Conservation (phyloP, 176 grass and related monocot genomes). For the Cenchrus americanus region DNA sequence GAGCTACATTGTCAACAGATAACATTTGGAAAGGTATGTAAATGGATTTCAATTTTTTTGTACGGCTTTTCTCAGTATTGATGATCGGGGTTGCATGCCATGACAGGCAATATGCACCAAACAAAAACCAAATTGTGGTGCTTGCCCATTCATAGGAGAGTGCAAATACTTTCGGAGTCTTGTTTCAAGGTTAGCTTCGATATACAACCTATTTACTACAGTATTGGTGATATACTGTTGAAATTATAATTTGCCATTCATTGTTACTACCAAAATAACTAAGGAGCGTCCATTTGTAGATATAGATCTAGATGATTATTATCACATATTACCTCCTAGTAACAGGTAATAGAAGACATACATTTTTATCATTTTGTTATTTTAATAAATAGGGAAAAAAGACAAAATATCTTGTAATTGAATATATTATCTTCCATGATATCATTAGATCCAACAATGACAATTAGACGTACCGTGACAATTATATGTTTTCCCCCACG, state of each 20-base stretch:
- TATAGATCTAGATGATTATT: too few species aligned
- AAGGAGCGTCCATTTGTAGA: too few species aligned
- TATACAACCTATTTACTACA: neutral
- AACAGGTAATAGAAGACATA: too few species aligned
- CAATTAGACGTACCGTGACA: too few species aligned
- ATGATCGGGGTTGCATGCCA: neutral
- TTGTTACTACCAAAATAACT: too few species aligned
- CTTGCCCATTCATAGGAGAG: neutral
- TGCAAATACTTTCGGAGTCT: neutral
- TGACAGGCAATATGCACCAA: neutral
- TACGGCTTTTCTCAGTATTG: neutral
- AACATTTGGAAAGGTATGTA: constrained; percentile 19
- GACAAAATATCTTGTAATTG: too few species aligned
- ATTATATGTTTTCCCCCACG: too few species aligned
- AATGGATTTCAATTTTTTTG: neutral
- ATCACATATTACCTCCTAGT: too few species aligned
- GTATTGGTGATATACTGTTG: neutral
- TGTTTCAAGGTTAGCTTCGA: neutral
- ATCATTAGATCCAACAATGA: too few species aligned
- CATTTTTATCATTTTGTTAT: too few species aligned
- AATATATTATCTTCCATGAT: too few species aligned
- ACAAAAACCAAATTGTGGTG: neutral
- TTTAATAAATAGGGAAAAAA: too few species aligned
- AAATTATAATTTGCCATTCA: neutral
- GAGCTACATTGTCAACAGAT: neutral